Evolutionary conservation across 2,329 filamentous ascomycete species (phyloP).

Genomic region (Triangularia verruculosa): DNA sequence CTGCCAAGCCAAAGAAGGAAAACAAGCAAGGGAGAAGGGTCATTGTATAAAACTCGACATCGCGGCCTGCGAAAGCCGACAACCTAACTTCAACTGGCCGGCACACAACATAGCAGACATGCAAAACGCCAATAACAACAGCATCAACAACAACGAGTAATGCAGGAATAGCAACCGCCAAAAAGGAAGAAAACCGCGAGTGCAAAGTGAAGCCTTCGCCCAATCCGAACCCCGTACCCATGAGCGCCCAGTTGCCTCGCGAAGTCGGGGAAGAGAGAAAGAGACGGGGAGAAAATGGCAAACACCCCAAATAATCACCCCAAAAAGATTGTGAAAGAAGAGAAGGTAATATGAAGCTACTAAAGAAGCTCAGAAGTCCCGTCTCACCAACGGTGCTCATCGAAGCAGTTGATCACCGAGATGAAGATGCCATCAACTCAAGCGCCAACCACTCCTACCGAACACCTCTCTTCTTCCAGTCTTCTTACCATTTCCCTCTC

Average conservation of each 20-base stretch:
- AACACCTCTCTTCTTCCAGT: conserved; percentile 50
- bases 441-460: conserved; percentile 33
- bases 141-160: not conserved
- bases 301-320: conserved; percentile 8
- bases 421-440: conserved; percentile 22
- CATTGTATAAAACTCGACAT: not conserved
- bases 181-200: not conserved
- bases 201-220: not conserved
- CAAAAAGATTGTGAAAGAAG: conserved; percentile 15
- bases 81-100: not conserved
- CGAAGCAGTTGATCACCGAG: not conserved
- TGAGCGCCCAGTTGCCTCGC: not conserved
- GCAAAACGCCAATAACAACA: not conserved
- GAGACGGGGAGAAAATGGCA: conserved; percentile 1
- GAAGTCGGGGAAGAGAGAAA: no score
- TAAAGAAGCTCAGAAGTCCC: not conserved
- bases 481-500: conserved; percentile 57
- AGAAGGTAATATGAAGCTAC: conserved; percentile 9
- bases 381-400: not conserved
- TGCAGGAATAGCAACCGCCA: not conserved
- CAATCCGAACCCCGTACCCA: not conserved
- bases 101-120: not conserved
- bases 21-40: not conserved
- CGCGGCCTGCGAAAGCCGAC: not conserved
- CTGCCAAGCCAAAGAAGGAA: not conserved